phyloP scores from a whole-genome alignment of 179 eudicot genomes.

The Carnegiea gigantea region DNA sequence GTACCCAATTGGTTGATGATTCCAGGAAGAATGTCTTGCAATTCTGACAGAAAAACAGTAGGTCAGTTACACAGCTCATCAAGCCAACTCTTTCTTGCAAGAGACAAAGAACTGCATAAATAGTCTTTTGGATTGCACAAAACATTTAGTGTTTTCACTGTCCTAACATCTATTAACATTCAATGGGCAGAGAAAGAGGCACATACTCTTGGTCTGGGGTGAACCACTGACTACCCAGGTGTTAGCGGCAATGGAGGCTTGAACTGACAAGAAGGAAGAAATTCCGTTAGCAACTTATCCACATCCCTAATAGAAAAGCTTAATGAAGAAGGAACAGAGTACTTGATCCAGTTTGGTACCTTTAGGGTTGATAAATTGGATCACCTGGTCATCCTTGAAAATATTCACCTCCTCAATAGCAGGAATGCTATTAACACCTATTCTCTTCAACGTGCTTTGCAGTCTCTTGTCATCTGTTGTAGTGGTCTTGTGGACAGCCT shows the following conservation, averaged over 20 bases:
- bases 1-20: slow-evolving; percentile 89
- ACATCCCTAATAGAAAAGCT: background rate
- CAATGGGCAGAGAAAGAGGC: slow-evolving; percentile 7
- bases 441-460: slow-evolving; percentile 87
- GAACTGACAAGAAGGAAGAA: slow-evolving; percentile 48
- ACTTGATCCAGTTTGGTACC: slow-evolving; percentile 33
- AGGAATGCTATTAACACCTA: slow-evolving; percentile 83
- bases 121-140: no score
- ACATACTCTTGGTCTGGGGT: slow-evolving; percentile 86
- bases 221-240: slow-evolving; percentile 97
- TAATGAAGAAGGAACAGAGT: background rate
- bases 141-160: background rate
- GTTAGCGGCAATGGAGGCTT: slow-evolving; percentile 93
- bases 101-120: background rate
- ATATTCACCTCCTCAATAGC: slow-evolving; percentile 93
- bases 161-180: background rate
- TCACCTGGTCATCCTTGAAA: slow-evolving; percentile 87
- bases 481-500: slow-evolving; percentile 95
- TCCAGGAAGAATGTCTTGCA: slow-evolving; percentile 92
- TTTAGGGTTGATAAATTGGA: slow-evolving; percentile 78
- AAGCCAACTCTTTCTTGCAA: background rate
- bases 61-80: no score
- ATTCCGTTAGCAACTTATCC: background rate
- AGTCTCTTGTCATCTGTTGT: slow-evolving; percentile 94
- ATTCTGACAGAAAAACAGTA: slow-evolving; percentile 44